Conservation (phyloP, 148 eudicot genomes). For the Vaccinium darrowii region DNA sequence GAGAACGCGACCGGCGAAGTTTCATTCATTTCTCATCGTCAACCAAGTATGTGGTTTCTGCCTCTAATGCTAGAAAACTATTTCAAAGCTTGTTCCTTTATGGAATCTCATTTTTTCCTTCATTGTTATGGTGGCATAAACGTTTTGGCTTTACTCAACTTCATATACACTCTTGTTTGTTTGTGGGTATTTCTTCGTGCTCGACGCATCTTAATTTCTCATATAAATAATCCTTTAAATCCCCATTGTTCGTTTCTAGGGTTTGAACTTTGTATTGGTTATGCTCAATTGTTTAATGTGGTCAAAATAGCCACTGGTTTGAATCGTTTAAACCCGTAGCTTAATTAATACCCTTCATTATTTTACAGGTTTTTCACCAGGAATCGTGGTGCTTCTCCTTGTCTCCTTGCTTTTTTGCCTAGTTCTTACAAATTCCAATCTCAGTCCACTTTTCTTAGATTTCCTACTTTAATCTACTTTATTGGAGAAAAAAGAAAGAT, state of each 20-base stretch:
- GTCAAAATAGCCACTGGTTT: background rate
- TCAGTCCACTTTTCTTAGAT: conserved; percentile 3
- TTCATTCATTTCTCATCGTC: background rate
- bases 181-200: background rate
- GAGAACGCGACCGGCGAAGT: background rate
- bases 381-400: conserved; percentile 13
- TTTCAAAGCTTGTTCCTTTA: background rate
- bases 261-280: background rate
- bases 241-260: background rate
- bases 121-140: background rate
- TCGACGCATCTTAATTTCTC: background rate
- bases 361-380: conserved; percentile 13
- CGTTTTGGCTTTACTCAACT: background rate
- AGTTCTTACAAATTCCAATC: background rate
- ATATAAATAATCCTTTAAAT: background rate
- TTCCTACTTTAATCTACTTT: conserved; percentile 12
- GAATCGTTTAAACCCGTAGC: conserved; percentile 1
- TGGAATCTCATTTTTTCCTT: background rate
- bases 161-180: background rate
- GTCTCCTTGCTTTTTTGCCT: background rate
- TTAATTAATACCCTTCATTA: background rate
- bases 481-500: background rate
- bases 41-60: background rate
- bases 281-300: background rate
- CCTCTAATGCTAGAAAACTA: background rate